Evolutionary conservation across 768 basidiomycete genomes (phyloP).

Genomic region (Serpula lacrymans): DNA sequence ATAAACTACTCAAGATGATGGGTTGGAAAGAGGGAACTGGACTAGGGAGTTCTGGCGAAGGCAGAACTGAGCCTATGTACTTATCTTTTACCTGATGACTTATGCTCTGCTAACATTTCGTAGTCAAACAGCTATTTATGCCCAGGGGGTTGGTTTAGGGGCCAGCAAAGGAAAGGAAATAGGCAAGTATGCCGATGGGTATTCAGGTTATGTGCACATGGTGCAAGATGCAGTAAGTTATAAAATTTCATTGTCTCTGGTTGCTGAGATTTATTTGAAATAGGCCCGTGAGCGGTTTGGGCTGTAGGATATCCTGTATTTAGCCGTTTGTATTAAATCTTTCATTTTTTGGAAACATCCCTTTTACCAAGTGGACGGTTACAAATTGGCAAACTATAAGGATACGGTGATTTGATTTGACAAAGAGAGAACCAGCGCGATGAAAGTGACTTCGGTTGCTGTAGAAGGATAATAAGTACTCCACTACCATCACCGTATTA

Average conservation of each 20-base stretch:
- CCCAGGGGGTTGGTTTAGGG: constrained; percentile 86
- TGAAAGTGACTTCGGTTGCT: no score
- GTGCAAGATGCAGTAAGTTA: constrained; percentile 63
- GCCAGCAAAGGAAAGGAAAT: constrained; percentile 87
- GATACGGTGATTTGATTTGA: no score
- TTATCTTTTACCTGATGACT: constrained; percentile 22
- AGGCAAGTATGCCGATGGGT: constrained; percentile 65
- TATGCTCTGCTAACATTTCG: constrained; percentile 7
- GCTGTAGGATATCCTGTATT: background rate
- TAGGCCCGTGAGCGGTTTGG: constrained; percentile 35
- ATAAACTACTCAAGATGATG: constrained; percentile 95
- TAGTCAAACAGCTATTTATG: constrained; percentile 83
- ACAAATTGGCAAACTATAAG: no score
- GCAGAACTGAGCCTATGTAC: constrained; percentile 84
- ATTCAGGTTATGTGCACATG: constrained; percentile 68
- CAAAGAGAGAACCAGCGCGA: no score
- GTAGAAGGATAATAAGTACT: no score
- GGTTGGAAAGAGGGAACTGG: constrained; percentile 94
- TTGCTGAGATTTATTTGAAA: constrained; percentile 20
- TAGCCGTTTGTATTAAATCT: background rate
- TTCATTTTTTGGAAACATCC: background rate
- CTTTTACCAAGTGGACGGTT: no score
- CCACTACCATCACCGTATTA: no score
- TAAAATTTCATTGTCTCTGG: constrained; percentile 16
- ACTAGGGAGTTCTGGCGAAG: constrained; percentile 77